These are phyloP conservation scores for Cornus kousa DNA, from an alignment of 148 eudicot genomes.

Conservation along the genomic window DNA sequence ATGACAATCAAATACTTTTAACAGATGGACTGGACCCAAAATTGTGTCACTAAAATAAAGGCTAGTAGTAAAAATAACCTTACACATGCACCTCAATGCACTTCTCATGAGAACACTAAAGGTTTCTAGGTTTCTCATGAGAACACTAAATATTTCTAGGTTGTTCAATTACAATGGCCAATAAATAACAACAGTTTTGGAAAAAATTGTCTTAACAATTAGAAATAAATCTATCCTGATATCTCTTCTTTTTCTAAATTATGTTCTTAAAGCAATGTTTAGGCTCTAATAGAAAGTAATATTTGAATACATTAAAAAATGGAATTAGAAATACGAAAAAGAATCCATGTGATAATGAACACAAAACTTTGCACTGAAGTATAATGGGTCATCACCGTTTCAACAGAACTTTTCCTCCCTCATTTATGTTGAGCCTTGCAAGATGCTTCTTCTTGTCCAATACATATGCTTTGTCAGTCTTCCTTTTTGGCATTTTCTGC, in stretches of 20 bases:
- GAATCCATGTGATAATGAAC: background rate
- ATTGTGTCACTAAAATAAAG: background rate
- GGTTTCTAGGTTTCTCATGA: background rate
- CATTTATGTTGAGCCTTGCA: slow-evolving; percentile 83
- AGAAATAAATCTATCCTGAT: background rate
- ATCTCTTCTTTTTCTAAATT: background rate
- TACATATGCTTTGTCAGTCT: slow-evolving; percentile 93
- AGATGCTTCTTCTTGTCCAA: slow-evolving; percentile 89
- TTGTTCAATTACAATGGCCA: background rate
- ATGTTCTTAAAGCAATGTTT: background rate
- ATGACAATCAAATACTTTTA: background rate
- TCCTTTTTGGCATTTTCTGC: slow-evolving; percentile 98
- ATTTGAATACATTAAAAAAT: background rate
- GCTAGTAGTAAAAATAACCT: background rate
- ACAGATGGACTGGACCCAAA: background rate
- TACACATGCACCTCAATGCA: background rate
- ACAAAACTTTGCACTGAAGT: background rate
- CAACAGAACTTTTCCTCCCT: slow-evolving; percentile 81
- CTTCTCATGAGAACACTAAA: background rate
- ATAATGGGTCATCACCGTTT: slow-evolving; percentile 54
- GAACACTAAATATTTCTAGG: background rate
- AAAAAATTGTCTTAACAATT: background rate
- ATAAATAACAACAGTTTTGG: background rate
- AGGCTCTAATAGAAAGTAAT: background rate
- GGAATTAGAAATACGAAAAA: background rate